Conservation (phyloP, 2,329 filamentous ascomycete genomes). For the Domatiomyces catenatus region DNA sequence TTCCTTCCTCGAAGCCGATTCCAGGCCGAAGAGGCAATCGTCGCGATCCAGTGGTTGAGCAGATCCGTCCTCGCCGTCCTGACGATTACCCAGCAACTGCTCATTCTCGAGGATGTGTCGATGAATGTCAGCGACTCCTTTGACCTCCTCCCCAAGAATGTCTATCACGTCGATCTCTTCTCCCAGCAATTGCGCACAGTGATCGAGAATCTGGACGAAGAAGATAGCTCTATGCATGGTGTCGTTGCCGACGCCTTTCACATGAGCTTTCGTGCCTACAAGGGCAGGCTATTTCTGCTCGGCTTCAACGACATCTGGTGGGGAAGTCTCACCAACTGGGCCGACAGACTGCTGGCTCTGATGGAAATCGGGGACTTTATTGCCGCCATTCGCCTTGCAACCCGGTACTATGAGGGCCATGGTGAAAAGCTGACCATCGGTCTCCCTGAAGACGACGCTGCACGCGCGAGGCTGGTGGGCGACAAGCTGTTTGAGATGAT, state of each 20-base stretch:
- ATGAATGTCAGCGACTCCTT: slow-evolving; percentile 91
- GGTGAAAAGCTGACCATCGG: slow-evolving; percentile 92
- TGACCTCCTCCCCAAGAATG: slow-evolving; percentile 78
- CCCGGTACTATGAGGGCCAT: slow-evolving; percentile 78
- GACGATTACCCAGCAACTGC: slow-evolving; percentile 82
- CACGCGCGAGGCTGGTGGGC: slow-evolving; percentile 66
- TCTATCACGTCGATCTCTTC: slow-evolving; percentile 82
- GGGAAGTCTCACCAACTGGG: slow-evolving; percentile 90
- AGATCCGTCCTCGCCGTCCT: slow-evolving; percentile 80
- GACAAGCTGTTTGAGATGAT: slow-evolving; percentile 91
- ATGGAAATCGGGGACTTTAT: slow-evolving; percentile 98
- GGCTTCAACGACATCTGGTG: slow-evolving; percentile 90
- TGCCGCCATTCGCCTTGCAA: slow-evolving; percentile 75
- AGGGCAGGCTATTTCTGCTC: slow-evolving; percentile 77
- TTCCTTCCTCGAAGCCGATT: slow-evolving; percentile 77
- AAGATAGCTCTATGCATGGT: slow-evolving; percentile 79
- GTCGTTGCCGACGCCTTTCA: slow-evolving; percentile 95
- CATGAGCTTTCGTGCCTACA: slow-evolving; percentile 95
- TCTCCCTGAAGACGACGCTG: slow-evolving; percentile 62
- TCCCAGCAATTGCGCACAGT: slow-evolving; percentile 70
- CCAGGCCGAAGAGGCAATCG: slow-evolving; percentile 88
- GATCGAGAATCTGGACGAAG: slow-evolving; percentile 76
- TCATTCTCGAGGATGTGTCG: slow-evolving; percentile 77
- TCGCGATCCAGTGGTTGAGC: slow-evolving; percentile 91
- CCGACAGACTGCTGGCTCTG: slow-evolving; percentile 75